Base-by-base conservation (phyloP, 805 yeast genomes). In the Jamesozyma spencerorum region DNA sequence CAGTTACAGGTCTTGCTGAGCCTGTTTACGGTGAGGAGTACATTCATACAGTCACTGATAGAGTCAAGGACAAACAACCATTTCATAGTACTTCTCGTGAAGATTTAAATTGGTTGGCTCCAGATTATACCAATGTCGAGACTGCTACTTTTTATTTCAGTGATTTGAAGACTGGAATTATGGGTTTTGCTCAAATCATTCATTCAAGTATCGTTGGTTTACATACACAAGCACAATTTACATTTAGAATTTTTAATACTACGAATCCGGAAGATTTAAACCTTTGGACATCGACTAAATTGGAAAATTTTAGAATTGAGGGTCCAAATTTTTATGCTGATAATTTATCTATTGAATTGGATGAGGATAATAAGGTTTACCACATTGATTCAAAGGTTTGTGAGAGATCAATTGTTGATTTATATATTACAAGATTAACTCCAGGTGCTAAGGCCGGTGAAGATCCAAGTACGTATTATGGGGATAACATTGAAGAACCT, bases 11-110 rank as follows among this genome's bases (percentile, higher is more conserved):
- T 41, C 77, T 94, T 11, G 96, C 95, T 2, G 98, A 92, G 63
- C 98, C 98, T 19, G 95, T 83, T 58, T 92, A 92, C 55, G 98
- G 98, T 39, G 74, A 81, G 31, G 95, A 82, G 38, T 94, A 94
- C 31, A 85, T 92, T 50, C 90, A 82, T 55, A 75, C 97, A n/a
- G 77, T 88, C 43, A 75, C 83, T 32, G 75, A 74, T 29, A 60
- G 76, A 34, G 76, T 81, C 35, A 67, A 65, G 32, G 74, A 67
- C 26, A 69, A 71, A 31, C 77, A 79, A 49, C 74, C 84, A 1
- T 84, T 66, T 53, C 69, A 79, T 22, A 70, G 66, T 18, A 74
- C 92, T 27, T 65, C 72, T 8, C 57, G 62, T n/a, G 75, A 71
- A 13, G 98, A 92, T 61, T 75, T 85, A 55, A 60, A 68, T 40